Percentiles rank a stretch among this genome's conserved stretches.
Evolutionary conservation across 345 rosid species (phyloP).

Genomic region (Boechera retrofracta): DNA sequence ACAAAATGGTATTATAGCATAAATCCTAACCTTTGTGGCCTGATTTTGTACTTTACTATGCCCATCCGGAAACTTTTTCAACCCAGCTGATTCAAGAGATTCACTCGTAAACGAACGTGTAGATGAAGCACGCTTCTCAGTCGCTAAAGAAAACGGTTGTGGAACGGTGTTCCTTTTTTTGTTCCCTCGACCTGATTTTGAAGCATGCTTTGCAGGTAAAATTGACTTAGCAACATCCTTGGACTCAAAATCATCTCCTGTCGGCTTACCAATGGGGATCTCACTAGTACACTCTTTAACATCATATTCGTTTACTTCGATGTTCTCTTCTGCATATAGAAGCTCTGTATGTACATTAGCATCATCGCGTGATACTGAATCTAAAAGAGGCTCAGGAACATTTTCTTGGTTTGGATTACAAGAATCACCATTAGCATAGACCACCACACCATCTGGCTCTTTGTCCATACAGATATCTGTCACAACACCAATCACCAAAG

Average conservation of each 20-base stretch:
- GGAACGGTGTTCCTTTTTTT: slow-evolving; percentile 80
- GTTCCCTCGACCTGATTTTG: slow-evolving; percentile 52
- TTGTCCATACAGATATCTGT: slow-evolving; percentile 84
- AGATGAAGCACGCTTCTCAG: slow-evolving; percentile 85
- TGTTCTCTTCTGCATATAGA: slow-evolving; percentile 57
- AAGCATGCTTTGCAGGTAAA: slow-evolving; percentile 48
- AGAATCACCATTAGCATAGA: slow-evolving; percentile 56
- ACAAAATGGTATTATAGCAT: slow-evolving; percentile 8
- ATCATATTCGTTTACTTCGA: slow-evolving; percentile 69
- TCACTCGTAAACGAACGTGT: slow-evolving; percentile 54
- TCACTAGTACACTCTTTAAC: slow-evolving; percentile 86
- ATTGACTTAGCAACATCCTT: slow-evolving; percentile 37
- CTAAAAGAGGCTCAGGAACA: slow-evolving; percentile 50
- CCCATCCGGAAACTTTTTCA: slow-evolving; percentile 35
- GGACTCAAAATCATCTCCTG: neutral
- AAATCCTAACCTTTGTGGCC: slow-evolving; percentile 33
- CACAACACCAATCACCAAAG: slow-evolving; percentile 56
- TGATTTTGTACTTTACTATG: slow-evolving; percentile 30
- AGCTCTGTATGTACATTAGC: slow-evolving; percentile 54
- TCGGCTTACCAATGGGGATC: slow-evolving; percentile 49
- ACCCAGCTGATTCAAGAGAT: slow-evolving; percentile 41
- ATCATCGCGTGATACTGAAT: slow-evolving; percentile 53
- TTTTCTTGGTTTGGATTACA: slow-evolving; percentile 52
- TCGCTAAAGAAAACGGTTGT: slow-evolving; percentile 83
- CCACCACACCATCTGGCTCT: slow-evolving; percentile 65